Percentiles rank a stretch among this genome's conserved stretches.
Conservation (phyloP, 164 flowering plant species). For the Vitis labrusca region DNA sequence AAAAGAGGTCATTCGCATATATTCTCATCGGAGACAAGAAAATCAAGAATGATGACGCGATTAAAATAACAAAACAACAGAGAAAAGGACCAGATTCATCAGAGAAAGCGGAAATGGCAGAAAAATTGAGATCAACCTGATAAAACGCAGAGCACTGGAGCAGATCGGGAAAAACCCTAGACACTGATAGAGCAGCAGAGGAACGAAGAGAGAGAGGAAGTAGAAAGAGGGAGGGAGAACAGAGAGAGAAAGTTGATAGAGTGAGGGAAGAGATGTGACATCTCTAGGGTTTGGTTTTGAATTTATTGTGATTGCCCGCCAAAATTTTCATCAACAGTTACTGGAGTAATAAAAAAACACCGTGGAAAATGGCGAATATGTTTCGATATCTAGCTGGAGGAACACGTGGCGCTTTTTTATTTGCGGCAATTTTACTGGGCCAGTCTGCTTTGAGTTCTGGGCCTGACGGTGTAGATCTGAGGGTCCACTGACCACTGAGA, state of each 20-base stretch:
- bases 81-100: background rate
- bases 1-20: background rate
- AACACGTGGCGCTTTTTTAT: no score
- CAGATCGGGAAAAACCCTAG: constrained; percentile 7
- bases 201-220: constrained; percentile 10
- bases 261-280: constrained; percentile 4
- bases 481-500: no score
- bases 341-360: background rate
- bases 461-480: no score
- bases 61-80: background rate
- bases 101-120: background rate
- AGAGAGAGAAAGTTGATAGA: background rate
- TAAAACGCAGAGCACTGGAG: background rate
- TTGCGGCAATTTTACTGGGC: no score
- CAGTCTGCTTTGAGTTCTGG: no score
- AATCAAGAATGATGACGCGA: background rate
- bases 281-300: constrained; percentile 49
- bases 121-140: background rate
- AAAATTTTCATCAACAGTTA: constrained; percentile 25
- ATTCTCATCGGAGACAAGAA: background rate
- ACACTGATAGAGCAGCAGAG: constrained; percentile 7
- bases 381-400: no score
- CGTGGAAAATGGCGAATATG: no score
- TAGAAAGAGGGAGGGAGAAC: background rate
- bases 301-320: constrained; percentile 45